Base-by-base conservation (phyloP, 192 early-diverging fungal species). In the Helicostylum pulchrum region DNA sequence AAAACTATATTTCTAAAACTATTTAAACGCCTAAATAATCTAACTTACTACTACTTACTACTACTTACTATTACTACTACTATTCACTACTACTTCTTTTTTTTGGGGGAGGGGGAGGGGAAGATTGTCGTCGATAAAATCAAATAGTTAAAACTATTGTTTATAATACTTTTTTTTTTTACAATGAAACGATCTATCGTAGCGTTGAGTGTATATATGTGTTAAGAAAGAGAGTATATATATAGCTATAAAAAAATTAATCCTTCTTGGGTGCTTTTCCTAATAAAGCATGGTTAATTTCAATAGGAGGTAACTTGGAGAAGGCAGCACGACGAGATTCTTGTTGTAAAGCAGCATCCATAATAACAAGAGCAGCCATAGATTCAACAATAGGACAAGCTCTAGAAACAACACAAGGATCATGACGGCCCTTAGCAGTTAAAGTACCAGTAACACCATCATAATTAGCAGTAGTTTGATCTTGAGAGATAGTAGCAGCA, bases 351-450 rank as follows among this genome's bases (percentile, higher is more conserved):
- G 85, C 63, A 1, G 83, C 74, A 62, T 99, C 97, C 92, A 99
- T 98, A 31, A 99, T 76, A 21, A 90, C 90, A 26, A 98, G 67
- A 0, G 92, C 85, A 3, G 97, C 90, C 97, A 99, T 99, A 12
- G 94, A 79, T 76, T 98, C 97, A 51, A 99, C 97, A 69, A 99
- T 99, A 15, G 97, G 97, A 32, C 93, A 92, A 8, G 97, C 97
- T 19, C 97, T 79, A 14, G 97, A 94, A 21, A 98, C 88, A 6
- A 99, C 97, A 53, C 92, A 99, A 19, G 97, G 97, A 70, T 99
- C 97, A 74, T 99, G 97, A 34, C 97, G 80, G 42, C 97, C 97
- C 39, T 96, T 89, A 1, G 97, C 92, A 3, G 88, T 90, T 60
- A 99, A 80, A 10, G 84, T 83, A 15, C 97, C 97, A 17, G 73